Conservation (phyloP, 148 eudicot genomes). For the Fagopyrum tataricum region DNA sequence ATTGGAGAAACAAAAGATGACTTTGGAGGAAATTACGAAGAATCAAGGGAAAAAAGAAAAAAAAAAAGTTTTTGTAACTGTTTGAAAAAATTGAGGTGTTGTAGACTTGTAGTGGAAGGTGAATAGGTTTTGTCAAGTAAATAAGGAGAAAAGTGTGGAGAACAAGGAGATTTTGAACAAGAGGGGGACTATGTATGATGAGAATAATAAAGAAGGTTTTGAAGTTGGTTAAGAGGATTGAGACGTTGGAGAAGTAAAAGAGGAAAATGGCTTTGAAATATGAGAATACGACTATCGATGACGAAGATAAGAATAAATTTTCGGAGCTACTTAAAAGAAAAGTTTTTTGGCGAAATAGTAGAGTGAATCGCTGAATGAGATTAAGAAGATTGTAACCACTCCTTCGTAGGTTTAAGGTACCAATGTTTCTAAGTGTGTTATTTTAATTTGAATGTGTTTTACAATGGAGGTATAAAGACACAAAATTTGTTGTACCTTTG, state of each 20-base stretch:
- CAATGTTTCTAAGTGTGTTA: not conserved
- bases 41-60: not conserved
- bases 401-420: slow-evolving; percentile 1
- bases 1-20: not conserved
- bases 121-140: not conserved
- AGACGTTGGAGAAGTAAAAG: not conserved
- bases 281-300: not conserved
- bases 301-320: not conserved
- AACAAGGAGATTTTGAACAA: not conserved
- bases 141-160: not conserved
- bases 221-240: not conserved
- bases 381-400: not conserved
- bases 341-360: not conserved
- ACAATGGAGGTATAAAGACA: too few relatives aligned
- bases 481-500: too few relatives aligned
- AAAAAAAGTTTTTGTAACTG: not conserved
- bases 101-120: not conserved
- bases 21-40: too few relatives aligned
- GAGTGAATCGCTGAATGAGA: not conserved
- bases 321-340: not conserved
- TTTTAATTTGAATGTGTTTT: not conserved
- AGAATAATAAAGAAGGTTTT: not conserved
- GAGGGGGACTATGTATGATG: not conserved
- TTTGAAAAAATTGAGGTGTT: not conserved
- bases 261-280: not conserved